Percentiles rank a stretch among this genome's conserved stretches.
These are phyloP conservation scores for Fusarium tupiense DNA, from an alignment of 2,329 filamentous ascomycete species.

Conservation along the genomic window DNA sequence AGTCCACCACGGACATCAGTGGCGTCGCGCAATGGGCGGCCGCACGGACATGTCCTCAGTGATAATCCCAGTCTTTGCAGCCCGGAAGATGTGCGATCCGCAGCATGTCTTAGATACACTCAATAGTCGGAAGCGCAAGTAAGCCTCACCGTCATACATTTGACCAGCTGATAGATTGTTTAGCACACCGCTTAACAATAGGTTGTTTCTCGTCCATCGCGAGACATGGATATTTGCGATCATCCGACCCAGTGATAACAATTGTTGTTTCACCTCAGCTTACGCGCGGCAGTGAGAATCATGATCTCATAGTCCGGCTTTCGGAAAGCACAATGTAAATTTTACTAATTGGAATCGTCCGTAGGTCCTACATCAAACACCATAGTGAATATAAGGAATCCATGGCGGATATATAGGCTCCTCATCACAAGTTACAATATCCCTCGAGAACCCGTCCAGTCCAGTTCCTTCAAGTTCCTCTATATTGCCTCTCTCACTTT, in stretches of 20 bases:
- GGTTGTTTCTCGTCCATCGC: fast-evolving
- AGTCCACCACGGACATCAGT: fast-evolving
- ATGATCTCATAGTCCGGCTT: too few species aligned
- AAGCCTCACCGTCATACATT: background rate
- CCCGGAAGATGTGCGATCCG: background rate
- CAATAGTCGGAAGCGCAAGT: background rate
- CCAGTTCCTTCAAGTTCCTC: background rate
- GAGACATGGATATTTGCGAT: background rate
- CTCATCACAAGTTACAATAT: background rate
- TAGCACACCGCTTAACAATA: background rate
- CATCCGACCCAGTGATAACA: background rate
- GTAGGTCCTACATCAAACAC: background rate
- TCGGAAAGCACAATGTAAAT: too few species aligned
- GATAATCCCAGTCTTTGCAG: background rate
- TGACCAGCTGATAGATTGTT: too few species aligned
- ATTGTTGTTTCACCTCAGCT: background rate
- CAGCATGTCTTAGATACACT: background rate
- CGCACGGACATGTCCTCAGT: background rate
- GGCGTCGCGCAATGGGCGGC: background rate
- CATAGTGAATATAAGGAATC: background rate
- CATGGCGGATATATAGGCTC: background rate
- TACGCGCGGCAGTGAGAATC: background rate
- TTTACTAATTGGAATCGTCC: too few species aligned
- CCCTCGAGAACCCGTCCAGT: background rate
- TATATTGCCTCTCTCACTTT: background rate